Conservation (phyloP, 2,329 filamentous ascomycete species). For the Colletotrichum chlorophyti region DNA sequence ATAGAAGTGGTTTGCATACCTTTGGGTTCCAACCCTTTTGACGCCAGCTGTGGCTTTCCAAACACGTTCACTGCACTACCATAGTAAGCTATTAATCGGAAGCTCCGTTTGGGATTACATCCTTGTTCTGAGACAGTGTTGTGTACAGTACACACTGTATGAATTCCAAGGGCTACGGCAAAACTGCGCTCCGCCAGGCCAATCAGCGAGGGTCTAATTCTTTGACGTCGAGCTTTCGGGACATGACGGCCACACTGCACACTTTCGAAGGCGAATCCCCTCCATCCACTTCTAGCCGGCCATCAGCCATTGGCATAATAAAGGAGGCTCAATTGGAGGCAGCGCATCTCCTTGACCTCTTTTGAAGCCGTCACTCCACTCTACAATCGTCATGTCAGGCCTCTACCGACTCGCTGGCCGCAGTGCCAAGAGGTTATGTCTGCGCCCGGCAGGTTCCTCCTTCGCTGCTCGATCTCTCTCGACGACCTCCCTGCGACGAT, state of each 20-base stretch:
- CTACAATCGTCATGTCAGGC: conserved; percentile 67
- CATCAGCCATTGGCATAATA: conserved; percentile 28
- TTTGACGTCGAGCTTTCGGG: conserved; percentile 26
- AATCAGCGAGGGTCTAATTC: conserved; percentile 22
- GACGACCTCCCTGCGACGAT: conserved; percentile 66
- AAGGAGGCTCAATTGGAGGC: conserved; percentile 32
- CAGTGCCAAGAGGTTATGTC: conserved; percentile 71
- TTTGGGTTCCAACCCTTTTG: too few relatives aligned
- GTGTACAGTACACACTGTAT: conserved; percentile 11
- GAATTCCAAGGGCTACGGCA: not conserved
- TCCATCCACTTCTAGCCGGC: conserved; percentile 28
- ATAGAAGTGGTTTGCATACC: not conserved
- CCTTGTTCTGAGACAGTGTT: not conserved
- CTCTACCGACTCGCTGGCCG: conserved; percentile 76
- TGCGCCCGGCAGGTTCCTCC: conserved; percentile 49
- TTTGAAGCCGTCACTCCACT: conserved; percentile 37
- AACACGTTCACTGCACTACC: too few relatives aligned
- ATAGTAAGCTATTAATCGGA: too few relatives aligned
- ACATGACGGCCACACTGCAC: conserved; percentile 29
- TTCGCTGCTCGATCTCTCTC: conserved; percentile 66
- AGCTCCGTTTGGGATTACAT: too few relatives aligned
- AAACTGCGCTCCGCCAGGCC: conserved; percentile 15
- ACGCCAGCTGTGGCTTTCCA: too few relatives aligned
- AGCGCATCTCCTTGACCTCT: conserved; percentile 31
- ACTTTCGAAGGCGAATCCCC: conserved; percentile 27